Conservation (phyloP, 129 eudicot species). For the Silybum marianum region DNA sequence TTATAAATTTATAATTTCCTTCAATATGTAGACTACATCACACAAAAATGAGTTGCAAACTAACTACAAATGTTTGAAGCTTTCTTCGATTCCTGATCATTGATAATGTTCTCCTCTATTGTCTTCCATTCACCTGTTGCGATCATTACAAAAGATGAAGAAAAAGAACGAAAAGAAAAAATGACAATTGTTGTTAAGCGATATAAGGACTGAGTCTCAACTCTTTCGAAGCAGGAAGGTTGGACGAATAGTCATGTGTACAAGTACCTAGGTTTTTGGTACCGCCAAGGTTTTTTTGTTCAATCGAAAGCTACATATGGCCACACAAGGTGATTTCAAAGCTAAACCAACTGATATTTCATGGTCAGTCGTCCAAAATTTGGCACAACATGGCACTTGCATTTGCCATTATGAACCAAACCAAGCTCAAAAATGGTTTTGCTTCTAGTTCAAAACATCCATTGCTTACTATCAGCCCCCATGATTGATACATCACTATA, state of each 20-base stretch:
- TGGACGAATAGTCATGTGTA: constrained; percentile 13
- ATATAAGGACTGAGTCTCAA: constrained; percentile 10
- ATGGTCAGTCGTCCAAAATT: constrained; percentile 34
- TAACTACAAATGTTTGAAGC: not conserved
- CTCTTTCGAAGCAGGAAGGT: constrained; percentile 21
- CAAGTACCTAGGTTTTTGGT: constrained; percentile 37
- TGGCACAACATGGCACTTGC: constrained; percentile 45
- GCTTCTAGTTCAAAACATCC: constrained; percentile 24
- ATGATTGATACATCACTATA: constrained; percentile 15
- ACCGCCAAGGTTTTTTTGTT: constrained; percentile 23
- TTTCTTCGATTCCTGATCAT: not conserved
- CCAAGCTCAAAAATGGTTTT: not conserved
- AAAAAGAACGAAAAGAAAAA: not conserved
- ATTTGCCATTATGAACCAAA: constrained; percentile 24
- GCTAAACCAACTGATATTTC: constrained; percentile 31
- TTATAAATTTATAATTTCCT: too few species aligned
- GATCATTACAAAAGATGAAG: constrained; percentile 16
- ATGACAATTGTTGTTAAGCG: constrained; percentile 2
- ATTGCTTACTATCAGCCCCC: constrained; percentile 24
- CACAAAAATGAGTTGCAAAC: not conserved
- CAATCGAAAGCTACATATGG: constrained; percentile 10
- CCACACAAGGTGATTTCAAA: constrained; percentile 22
- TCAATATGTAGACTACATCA: too few species aligned
- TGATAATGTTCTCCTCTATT: not conserved
- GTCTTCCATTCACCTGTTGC: constrained; percentile 21